Percentiles rank a stretch among this genome's conserved stretches.
Conservation (phyloP, 202 grass and related monocot genomes). For the Cymbopogon flexuosus region DNA sequence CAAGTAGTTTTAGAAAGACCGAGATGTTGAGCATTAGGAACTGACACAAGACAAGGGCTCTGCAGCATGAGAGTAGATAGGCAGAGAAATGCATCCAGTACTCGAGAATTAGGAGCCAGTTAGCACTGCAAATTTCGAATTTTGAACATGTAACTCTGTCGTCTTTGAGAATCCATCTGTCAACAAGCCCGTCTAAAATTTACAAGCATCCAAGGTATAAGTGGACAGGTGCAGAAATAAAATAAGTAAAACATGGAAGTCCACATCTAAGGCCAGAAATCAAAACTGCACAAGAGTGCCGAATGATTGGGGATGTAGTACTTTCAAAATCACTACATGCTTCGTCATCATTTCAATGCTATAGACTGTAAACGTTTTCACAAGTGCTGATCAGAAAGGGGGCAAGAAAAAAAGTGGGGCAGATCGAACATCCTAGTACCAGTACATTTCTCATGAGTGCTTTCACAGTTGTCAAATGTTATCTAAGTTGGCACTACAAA, state of each 20-base stretch:
- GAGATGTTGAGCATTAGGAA: too few species aligned
- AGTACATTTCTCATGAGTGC: constrained; percentile 3
- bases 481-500: constrained; percentile 41
- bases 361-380: constrained; percentile 23
- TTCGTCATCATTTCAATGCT: constrained; percentile 15
- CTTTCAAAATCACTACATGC: constrained; percentile 6
- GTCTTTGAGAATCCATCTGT: neutral
- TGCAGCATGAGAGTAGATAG: too few species aligned
- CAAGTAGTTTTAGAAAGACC: too few species aligned
- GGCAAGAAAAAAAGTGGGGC: neutral
- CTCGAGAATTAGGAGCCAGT: neutral
- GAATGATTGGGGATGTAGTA: neutral
- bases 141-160: neutral
- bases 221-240: too few species aligned
- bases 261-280: neutral
- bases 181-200: neutral
- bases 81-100: too few species aligned
- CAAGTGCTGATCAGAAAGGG: constrained; percentile 16
- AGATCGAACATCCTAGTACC: constrained; percentile 20
- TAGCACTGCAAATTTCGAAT: neutral
- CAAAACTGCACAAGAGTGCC: neutral
- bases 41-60: too few species aligned
- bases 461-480: constrained; percentile 1
- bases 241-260: neutral
- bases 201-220: neutral